Evolutionary conservation across 495 filamentous ascomycete species (phyloP).

Genomic region (Aspergillus hancockii): DNA sequence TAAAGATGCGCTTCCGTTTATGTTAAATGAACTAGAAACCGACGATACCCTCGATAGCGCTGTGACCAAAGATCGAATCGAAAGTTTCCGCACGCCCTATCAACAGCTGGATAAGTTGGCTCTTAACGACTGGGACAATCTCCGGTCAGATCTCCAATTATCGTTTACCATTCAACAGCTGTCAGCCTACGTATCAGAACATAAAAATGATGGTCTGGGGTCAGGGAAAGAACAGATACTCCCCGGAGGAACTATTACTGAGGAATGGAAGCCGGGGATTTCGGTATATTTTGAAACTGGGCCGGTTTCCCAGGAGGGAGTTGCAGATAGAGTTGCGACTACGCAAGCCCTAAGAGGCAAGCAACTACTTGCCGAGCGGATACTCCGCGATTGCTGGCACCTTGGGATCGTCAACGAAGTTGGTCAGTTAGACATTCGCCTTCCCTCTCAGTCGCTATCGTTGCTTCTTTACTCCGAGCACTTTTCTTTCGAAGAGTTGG

Average conservation of each 20-base stretch:
- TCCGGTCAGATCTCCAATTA: slow-evolving; percentile 26
- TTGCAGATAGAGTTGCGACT: slow-evolving; percentile 17
- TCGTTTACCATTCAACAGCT: slow-evolving; percentile 42
- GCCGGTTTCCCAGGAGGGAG: slow-evolving; percentile 1
- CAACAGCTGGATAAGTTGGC: slow-evolving; percentile 26
- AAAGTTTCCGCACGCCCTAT: slow-evolving; percentile 23
- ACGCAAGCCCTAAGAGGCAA: slow-evolving; percentile 32
- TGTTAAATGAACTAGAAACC: slow-evolving; percentile 33
- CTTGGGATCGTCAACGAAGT: slow-evolving; percentile 37
- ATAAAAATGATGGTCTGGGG: not conserved
- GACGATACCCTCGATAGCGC: slow-evolving; percentile 16
- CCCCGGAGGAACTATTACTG: not conserved
- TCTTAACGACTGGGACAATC: slow-evolving; percentile 27
- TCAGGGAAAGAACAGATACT: not conserved
- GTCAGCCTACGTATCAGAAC: slow-evolving; percentile 27
- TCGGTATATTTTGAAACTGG: slow-evolving; percentile 26
- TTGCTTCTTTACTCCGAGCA: slow-evolving; percentile 33
- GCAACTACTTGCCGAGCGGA: slow-evolving; percentile 33
- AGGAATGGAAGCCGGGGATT: slow-evolving; percentile 34
- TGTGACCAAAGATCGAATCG: slow-evolving; percentile 24
- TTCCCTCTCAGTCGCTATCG: slow-evolving; percentile 26
- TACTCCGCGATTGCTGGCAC: slow-evolving; percentile 48
- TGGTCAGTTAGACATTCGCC: slow-evolving; percentile 43
- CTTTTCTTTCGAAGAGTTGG: slow-evolving; percentile 47
- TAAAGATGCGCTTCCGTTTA: slow-evolving; percentile 21